A percentile compares a stretch with the other conserved stretches of the same genome.
These are phyloP conservation scores for Pilatotrama ljubarskyi DNA, from an alignment of 768 basidiomycete species.

Conservation along the genomic window DNA sequence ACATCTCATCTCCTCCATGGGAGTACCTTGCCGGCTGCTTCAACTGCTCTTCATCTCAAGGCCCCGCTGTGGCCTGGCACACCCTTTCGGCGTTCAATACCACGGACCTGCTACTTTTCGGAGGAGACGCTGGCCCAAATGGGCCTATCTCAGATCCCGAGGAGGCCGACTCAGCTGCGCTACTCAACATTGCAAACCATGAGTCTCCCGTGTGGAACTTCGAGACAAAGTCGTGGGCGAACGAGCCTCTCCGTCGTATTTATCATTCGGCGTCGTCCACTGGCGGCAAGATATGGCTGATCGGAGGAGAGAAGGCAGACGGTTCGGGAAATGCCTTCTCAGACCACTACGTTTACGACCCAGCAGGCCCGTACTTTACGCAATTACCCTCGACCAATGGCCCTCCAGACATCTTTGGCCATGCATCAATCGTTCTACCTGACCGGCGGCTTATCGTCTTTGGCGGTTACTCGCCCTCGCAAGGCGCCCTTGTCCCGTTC, in stretches of 20 bases:
- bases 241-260: constrained; percentile 74
- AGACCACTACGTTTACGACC: constrained; percentile 65
- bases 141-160: constrained; percentile 51
- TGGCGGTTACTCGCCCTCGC: constrained; percentile 65
- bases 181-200: constrained; percentile 48
- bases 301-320: constrained; percentile 83
- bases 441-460: constrained; percentile 73
- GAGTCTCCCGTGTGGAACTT: constrained; percentile 46
- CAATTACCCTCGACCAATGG: constrained; percentile 53
- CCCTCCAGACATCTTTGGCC: constrained; percentile 73
- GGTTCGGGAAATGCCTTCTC: constrained; percentile 64
- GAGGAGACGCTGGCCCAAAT: constrained; percentile 70
- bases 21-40: constrained; percentile 49
- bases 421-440: constrained; percentile 64
- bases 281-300: constrained; percentile 60
- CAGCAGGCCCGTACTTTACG: constrained; percentile 50
- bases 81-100: constrained; percentile 67
- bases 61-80: constrained; percentile 77
- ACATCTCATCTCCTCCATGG: constrained; percentile 69
- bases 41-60: constrained; percentile 46
- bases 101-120: constrained; percentile 62
- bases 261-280: constrained; percentile 63
- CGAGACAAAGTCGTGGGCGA: constrained; percentile 54
- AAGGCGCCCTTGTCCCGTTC: constrained; percentile 51
- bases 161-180: constrained; percentile 60